Evolutionary conservation across 1,284 basidiomycete genomes (phyloP), one percentile per base, ranked within the genome.

Genomic region (Ganoderma sinense): DNA sequence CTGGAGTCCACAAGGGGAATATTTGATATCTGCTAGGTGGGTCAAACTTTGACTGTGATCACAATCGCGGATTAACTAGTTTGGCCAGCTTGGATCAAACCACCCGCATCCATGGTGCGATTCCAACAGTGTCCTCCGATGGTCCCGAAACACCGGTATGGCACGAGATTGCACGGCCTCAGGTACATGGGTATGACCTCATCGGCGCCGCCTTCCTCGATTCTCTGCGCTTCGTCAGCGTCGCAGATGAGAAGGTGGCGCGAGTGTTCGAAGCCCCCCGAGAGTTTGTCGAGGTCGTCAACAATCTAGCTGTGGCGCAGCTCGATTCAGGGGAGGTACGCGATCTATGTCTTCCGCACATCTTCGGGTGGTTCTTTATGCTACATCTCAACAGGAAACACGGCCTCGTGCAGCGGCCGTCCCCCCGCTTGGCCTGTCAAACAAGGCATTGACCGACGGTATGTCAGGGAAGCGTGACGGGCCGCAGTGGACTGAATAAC

Each of bases 101-200:
- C 0, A 93, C 94, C 0, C 90, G 97, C 13, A 88, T 98, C 71
- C 95, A 97, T 77, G 95, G 89, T 0, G 83, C 85, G 29, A 75
- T 83, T 39, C 77, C 76, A 11, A 51, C 82, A 72, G 73, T 75
- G 63, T 58, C 70, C 68, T 26, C 61, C 8, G 73, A 78, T 39
- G 69, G 68, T 4, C 40, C 73, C n/a, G 69, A 75, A 8, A 78
- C 75, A 2, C 40, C 66, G 0, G 76, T 81, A 2, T 98, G 97
- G 97, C 94, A 95, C 74, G 97, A 98, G 79, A 84, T 98, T 39
- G 89, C 89, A 36, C 90, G 97, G 20, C 97, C 97, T 31, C 97
- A 99, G 80, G 91, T 97, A 23, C 97, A 99, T 80, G 97, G 97
- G 6, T 98, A 98, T 80, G 96, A 98, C 77, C 84, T 98, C 58